Conservation (phyloP, 192 early-diverging fungal species). For the Kappamyces sp. region DNA sequence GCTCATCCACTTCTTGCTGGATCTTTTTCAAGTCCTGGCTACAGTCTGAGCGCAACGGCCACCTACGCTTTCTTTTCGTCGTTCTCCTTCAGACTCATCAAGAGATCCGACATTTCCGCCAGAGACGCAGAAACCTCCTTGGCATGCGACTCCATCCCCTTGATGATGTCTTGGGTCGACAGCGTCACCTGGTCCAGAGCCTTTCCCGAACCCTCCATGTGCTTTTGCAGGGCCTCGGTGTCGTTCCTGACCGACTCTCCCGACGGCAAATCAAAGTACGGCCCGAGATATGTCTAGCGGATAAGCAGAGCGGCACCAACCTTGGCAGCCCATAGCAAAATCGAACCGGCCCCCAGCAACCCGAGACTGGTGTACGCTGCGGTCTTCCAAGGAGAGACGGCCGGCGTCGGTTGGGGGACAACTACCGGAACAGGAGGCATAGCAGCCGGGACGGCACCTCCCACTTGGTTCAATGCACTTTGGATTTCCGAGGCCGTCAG, state of each 20-base stretch:
- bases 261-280: conserved; percentile 22
- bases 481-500: conserved; percentile 88
- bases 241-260: conserved; percentile 15
- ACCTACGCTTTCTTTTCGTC: conserved; percentile 65
- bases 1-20: conserved; percentile 66
- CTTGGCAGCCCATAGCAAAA: too few relatives aligned
- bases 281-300: conserved; percentile 3
- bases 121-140: conserved; percentile 52
- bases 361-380: too few relatives aligned
- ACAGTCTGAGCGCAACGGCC: too few relatives aligned
- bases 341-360: too few relatives aligned
- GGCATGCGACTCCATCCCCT: conserved; percentile 60
- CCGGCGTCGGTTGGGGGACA: too few relatives aligned
- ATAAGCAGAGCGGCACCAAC: too few relatives aligned
- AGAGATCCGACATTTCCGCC: conserved; percentile 18
- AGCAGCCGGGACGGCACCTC: too few relatives aligned
- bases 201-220: conserved; percentile 65
- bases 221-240: conserved; percentile 51
- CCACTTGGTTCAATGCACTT: conserved; percentile 42
- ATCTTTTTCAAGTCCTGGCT: too few relatives aligned
- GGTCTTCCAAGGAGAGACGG: too few relatives aligned
- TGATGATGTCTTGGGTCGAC: conserved; percentile 57
- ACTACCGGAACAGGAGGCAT: too few relatives aligned
- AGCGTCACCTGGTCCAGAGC: conserved; percentile 66
- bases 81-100: conserved; percentile 38